phyloP scores from a whole-genome alignment of 2,329 filamentous ascomycete genomes.

The Sporothrix sp. region DNA sequence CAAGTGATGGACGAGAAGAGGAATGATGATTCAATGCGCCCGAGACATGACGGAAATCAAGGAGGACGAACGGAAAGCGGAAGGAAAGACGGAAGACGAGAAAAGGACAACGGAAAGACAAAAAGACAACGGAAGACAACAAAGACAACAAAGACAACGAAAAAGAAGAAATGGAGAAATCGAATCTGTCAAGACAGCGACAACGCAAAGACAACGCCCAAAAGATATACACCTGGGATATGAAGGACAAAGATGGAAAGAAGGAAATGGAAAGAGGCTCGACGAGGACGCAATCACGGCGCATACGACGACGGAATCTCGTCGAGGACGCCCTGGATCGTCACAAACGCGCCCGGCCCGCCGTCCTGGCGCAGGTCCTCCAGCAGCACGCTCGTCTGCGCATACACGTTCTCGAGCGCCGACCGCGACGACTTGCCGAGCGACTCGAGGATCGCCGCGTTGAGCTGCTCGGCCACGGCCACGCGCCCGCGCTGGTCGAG shows the following conservation, averaged over 20 bases:
- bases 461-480: conserved; percentile 82
- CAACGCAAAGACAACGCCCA: background rate
- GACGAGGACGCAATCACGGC: background rate
- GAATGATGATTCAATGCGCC: background rate
- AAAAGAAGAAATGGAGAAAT: background rate
- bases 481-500: conserved; percentile 66
- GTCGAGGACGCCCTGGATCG: conserved; percentile 40
- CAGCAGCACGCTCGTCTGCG: conserved; percentile 79
- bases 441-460: conserved; percentile 84
- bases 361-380: conserved; percentile 72
- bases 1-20: background rate
- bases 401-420: conserved; percentile 73
- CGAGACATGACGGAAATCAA: background rate
- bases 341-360: conserved; percentile 74
- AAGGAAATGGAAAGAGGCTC: background rate
- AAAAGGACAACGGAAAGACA: background rate
- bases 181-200: background rate
- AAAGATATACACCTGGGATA: background rate
- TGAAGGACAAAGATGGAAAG: background rate
- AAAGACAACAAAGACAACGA: background rate
- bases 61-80: background rate
- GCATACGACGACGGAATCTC: conserved; percentile 28
- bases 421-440: conserved; percentile 83
- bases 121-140: no score
- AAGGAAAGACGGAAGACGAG: background rate